Percentiles rank a stretch among this genome's conserved stretches.
Conservation (phyloP, 805 yeast species). For the Candida sanyiensis region DNA sequence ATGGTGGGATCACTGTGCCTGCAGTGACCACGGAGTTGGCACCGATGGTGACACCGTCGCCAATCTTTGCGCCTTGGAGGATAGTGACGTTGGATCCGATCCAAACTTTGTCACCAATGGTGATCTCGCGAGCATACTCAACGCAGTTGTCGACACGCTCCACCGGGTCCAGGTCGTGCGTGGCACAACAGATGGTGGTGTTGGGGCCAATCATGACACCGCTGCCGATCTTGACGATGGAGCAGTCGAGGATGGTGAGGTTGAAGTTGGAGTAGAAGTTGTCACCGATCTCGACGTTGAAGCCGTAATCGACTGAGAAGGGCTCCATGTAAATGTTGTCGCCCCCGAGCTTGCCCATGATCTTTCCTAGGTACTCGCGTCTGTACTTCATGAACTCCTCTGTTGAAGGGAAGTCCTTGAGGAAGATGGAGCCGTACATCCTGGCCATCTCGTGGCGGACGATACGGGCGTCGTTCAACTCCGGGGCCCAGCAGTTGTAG, state of each 20-base stretch:
- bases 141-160: constrained; percentile 30
- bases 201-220: constrained; percentile 59
- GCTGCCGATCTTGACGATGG: constrained; percentile 56
- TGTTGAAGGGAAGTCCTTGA: constrained; percentile 23
- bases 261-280: constrained; percentile 57
- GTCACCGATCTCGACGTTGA: constrained; percentile 52
- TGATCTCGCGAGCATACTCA: constrained; percentile 54
- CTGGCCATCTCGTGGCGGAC: constrained; percentile 25
- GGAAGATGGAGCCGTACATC: constrained; percentile 23
- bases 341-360: constrained; percentile 49
- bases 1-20: constrained; percentile 42
- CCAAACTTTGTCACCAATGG: constrained; percentile 65
- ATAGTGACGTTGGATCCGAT: constrained; percentile 50
- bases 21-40: constrained; percentile 63
- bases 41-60: constrained; percentile 55
- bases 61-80: constrained; percentile 62
- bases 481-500: constrained; percentile 14
- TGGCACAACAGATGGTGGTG: constrained; percentile 52
- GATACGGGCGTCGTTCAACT: constrained; percentile 24
- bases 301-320: constrained; percentile 60
- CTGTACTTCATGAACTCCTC: constrained; percentile 34
- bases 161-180: constrained; percentile 53
- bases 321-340: constrained; percentile 40
- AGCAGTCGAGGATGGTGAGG: constrained; percentile 47
- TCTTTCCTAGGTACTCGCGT: constrained; percentile 28